Evolutionary conservation across 169 alveolate species (phyloP).

Genomic region (Babesia sp.): DNA sequence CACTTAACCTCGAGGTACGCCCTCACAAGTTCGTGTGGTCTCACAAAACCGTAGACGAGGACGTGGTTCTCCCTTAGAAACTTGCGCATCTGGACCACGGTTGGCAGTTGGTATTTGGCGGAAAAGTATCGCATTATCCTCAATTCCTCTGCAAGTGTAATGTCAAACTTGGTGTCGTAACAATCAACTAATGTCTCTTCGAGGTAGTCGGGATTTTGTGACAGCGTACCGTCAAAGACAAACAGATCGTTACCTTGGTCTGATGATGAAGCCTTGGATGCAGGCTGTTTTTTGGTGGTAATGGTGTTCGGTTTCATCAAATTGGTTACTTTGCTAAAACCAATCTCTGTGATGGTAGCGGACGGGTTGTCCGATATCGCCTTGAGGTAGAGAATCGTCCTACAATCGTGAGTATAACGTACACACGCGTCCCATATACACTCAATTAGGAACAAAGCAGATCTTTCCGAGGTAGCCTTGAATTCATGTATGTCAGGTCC

Average conservation of each 20-base stretch:
- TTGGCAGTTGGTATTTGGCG: slow-evolving; percentile 55
- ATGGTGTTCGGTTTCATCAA: slow-evolving; percentile 2
- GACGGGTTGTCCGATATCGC: slow-evolving; percentile 51
- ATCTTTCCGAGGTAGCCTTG: slow-evolving; percentile 64
- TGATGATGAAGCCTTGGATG: not conserved
- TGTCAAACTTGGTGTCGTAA: slow-evolving; percentile 54
- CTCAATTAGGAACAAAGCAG: slow-evolving; percentile 59
- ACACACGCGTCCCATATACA: slow-evolving; percentile 70
- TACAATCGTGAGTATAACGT: slow-evolving; percentile 62
- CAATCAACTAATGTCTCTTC: slow-evolving; percentile 34
- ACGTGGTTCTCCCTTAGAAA: slow-evolving; percentile 45
- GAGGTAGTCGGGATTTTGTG: slow-evolving; percentile 22
- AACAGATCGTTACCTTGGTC: slow-evolving; percentile 51
- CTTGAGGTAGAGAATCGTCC: slow-evolving; percentile 57
- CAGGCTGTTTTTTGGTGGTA: slow-evolving; percentile 19
- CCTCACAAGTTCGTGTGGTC: slow-evolving; percentile 67
- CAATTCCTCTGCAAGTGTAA: slow-evolving; percentile 42
- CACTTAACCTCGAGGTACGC: slow-evolving; percentile 37
- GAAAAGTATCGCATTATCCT: slow-evolving; percentile 53
- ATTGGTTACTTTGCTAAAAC: slow-evolving; percentile 9
- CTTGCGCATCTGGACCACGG: slow-evolving; percentile 54
- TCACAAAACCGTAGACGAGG: slow-evolving; percentile 40
- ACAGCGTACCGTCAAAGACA: slow-evolving; percentile 51
- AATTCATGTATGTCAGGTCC: slow-evolving; percentile 42
- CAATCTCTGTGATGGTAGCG: slow-evolving; percentile 19